Conservation (phyloP, 352 stramenopile genomes). For the Phytophthora megakarya region DNA sequence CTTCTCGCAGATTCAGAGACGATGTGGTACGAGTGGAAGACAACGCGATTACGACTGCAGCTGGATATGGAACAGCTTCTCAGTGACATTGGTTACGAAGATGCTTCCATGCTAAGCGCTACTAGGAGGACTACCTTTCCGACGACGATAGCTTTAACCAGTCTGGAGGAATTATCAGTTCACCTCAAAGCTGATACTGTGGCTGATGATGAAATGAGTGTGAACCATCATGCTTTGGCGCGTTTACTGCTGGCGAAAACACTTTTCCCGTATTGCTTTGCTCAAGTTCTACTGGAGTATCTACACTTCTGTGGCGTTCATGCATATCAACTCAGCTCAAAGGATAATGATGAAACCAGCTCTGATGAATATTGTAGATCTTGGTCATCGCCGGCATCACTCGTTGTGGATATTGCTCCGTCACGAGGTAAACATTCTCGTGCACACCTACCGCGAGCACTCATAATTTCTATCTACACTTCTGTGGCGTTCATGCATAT, state of each 20-base stretch:
- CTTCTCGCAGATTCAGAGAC: slow-evolving; percentile 30
- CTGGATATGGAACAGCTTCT: slow-evolving; percentile 28
- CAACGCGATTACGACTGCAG: slow-evolving; percentile 27
- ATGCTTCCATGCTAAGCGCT: background rate
- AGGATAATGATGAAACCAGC: background rate
- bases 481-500: background rate
- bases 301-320: background rate
- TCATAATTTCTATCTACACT: slow-evolving; percentile 30
- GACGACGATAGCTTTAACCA: slow-evolving; percentile 1
- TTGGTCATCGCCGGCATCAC: slow-evolving; percentile 13
- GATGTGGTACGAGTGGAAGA: slow-evolving; percentile 61
- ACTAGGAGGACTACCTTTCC: background rate
- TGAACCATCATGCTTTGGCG: background rate
- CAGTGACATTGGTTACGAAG: slow-evolving; percentile 16
- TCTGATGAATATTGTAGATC: slow-evolving; percentile 7
- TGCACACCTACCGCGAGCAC: slow-evolving; percentile 25
- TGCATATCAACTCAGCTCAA: background rate
- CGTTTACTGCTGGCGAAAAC: slow-evolving; percentile 45
- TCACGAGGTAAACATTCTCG: slow-evolving; percentile 25
- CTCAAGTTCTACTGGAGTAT: slow-evolving; percentile 10
- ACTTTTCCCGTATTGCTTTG: slow-evolving; percentile 40
- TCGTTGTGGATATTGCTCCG: slow-evolving; percentile 25
- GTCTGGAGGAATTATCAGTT: slow-evolving; percentile 12
- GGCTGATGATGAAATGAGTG: background rate
- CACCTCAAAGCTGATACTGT: background rate